These are phyloP conservation scores for Discostella stelligera DNA, from an alignment of 352 stramenopile species.

Conservation along the genomic window DNA sequence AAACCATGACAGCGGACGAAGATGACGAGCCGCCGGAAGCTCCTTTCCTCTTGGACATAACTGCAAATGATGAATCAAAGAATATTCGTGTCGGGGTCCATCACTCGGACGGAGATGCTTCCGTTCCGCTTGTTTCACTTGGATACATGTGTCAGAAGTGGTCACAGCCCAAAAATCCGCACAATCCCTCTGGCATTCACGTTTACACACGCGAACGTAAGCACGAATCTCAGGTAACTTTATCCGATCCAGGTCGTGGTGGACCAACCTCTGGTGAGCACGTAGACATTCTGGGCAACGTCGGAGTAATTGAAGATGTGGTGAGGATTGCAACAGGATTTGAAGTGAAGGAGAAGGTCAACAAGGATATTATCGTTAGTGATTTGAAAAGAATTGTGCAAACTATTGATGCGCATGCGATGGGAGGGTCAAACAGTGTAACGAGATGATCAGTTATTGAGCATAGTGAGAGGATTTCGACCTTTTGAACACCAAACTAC, in stretches of 20 bases:
- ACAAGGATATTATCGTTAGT: slow-evolving; percentile 62
- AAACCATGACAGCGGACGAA: slow-evolving; percentile 3
- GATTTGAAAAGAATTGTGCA: slow-evolving; percentile 58
- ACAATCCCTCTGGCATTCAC: slow-evolving; percentile 88
- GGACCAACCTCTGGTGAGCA: slow-evolving; percentile 84
- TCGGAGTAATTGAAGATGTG: slow-evolving; percentile 85
- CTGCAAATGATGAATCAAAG: slow-evolving; percentile 46
- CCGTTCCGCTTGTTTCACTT: slow-evolving; percentile 89
- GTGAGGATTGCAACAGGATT: slow-evolving; percentile 74
- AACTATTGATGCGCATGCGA: slow-evolving; percentile 42
- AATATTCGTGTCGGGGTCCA: slow-evolving; percentile 81
- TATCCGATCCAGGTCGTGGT: slow-evolving; percentile 79
- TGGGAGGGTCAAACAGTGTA: slow-evolving; percentile 17
- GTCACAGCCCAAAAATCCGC: slow-evolving; percentile 52
- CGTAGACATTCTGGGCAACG: slow-evolving; percentile 94
- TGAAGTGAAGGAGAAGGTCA: slow-evolving; percentile 50
- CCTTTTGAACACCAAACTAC: too few relatives aligned
- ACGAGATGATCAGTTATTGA: background rate
- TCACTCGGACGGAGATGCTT: slow-evolving; percentile 90
- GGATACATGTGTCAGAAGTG: slow-evolving; percentile 90
- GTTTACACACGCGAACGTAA: slow-evolving; percentile 82
- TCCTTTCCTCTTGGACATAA: slow-evolving; percentile 68
- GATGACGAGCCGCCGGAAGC: slow-evolving; percentile 32
- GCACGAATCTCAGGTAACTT: slow-evolving; percentile 52
- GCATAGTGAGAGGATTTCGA: background rate